phyloP scores from a whole-genome alignment of 805 yeast species.

The Lipomyces orientalis region DNA sequence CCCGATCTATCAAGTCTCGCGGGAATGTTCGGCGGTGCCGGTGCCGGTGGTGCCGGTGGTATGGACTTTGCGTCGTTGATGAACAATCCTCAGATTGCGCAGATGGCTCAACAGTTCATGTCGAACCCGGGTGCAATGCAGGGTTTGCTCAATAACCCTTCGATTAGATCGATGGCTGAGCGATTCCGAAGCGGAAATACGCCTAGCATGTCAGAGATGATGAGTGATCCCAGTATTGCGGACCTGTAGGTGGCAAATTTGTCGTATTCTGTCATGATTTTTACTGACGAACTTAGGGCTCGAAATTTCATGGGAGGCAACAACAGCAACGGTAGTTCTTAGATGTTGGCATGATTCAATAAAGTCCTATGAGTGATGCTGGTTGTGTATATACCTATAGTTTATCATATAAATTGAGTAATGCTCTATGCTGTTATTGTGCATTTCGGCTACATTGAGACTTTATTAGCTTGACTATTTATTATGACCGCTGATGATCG shows the following conservation, averaged over 20 bases:
- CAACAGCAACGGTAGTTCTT: not conserved
- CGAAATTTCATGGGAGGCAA: conserved; percentile 34
- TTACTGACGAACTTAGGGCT: conserved; percentile 18
- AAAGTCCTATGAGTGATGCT: not conserved
- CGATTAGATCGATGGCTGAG: conserved; percentile 82
- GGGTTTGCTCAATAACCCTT: conserved; percentile 79
- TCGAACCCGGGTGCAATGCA: conserved; percentile 77
- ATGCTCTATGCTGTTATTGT: not conserved
- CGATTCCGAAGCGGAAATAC: conserved; percentile 60
- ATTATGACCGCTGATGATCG: conserved; percentile 28
- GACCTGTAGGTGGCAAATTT: conserved; percentile 22
- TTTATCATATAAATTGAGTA: not conserved
- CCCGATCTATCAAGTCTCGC: conserved; percentile 73
- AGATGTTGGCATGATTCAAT: not conserved
- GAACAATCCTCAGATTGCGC: conserved; percentile 90
- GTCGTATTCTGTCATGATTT: not conserved
- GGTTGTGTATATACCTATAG: not conserved
- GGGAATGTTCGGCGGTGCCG: conserved; percentile 61
- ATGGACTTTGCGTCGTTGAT: conserved; percentile 71
- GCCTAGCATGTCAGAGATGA: conserved; percentile 70
- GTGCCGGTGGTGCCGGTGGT: conserved; percentile 63
- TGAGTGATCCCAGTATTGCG: conserved; percentile 67
- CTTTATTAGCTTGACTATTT: not conserved
- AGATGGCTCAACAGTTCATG: conserved; percentile 88
- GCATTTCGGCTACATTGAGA: not conserved